phyloP scores from a whole-genome alignment of 1,284 basidiomycete species.

The Cystobasidium sp. region DNA sequence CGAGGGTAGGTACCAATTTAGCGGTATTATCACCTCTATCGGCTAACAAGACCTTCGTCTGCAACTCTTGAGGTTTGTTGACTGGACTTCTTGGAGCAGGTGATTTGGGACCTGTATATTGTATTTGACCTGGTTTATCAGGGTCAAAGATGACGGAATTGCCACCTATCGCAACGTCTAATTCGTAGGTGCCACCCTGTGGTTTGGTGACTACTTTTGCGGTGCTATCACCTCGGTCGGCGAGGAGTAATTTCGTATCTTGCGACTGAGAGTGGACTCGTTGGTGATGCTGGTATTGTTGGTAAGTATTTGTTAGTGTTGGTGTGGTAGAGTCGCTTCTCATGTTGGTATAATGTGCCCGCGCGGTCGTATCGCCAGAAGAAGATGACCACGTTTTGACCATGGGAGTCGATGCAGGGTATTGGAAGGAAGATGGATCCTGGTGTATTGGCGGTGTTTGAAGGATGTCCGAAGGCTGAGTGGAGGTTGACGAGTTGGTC shows the following conservation, averaged over 20 bases:
- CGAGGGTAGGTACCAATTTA: conserved; percentile 21
- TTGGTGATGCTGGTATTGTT: not conserved
- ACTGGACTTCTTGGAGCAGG: not conserved
- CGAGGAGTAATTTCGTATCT: conserved; percentile 1
- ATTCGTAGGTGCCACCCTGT: not conserved
- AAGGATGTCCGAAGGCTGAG: not conserved
- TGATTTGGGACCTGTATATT: not conserved
- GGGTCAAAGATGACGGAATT: not conserved
- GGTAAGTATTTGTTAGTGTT: not conserved
- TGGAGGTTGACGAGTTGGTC: conserved; percentile 13
- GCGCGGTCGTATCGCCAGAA: too few species aligned
- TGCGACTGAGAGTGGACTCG: not conserved
- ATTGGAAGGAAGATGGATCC: not conserved
- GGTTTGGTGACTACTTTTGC: not conserved
- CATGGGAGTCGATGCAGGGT: not conserved
- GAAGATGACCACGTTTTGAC: not conserved
- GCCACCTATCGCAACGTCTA: not conserved
- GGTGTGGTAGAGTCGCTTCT: not conserved
- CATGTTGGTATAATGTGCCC: not conserved
- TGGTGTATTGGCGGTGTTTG: not conserved
- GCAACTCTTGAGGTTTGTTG: not conserved
- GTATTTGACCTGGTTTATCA: not conserved
- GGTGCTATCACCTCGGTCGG: conserved; percentile 11
- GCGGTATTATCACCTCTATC: conserved; percentile 43
- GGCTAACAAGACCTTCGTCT: conserved; percentile 18